Evolutionary conservation across 2,329 filamentous ascomycete species (phyloP), one percentile per base, ranked within the genome.

Genomic region (Clarireedia monteithiana): DNA sequence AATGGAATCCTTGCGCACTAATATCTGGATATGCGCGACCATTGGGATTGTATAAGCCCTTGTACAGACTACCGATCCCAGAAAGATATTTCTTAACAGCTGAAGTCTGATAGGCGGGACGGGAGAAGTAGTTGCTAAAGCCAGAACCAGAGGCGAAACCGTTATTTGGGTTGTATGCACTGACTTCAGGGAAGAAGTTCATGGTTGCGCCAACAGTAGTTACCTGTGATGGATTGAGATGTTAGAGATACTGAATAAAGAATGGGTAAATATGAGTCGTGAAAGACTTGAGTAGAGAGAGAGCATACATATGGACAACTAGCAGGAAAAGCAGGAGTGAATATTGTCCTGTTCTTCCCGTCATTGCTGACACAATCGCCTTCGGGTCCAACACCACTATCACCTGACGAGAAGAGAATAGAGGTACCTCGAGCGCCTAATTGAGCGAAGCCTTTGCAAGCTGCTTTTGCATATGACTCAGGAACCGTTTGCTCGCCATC

Each of bases 401-500:
- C 80, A 2, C 80, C 80, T 5, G 75, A 77, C 0, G 74, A 73
- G 47, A 73, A 75, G 6, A 83, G 64, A 6, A 83, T 64, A 0
- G 77, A 74, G 1, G 76, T 76, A 9, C 80, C 80, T 5, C 80
- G 75, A 6, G 72, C 75, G 2, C 79, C 71, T 5, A 83, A 72
- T 55, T 79, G 71, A 6, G 77, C 77, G 56, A 82, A 76, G 58
- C 78, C 66, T 47, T 74, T 69, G 66, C 80, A 83, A 4, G 81
- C 78, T 17, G 74, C 73, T 53, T 70, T 64, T 0, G 80, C 80
- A 58, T 82, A 83, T 1, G 72, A 68, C 5, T 59, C 60, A 2
- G 80, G 80, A 0, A 83, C 77, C 0, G 75, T 74, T 49, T 79
- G 72, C 68, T 84, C 81, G 60, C 82, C 77, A 61, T 83, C 80